Percentiles rank a stretch among this genome's conserved stretches.
These are phyloP conservation scores for Penicillium desertorum DNA, from an alignment of 495 filamentous ascomycete species.

Conservation along the genomic window DNA sequence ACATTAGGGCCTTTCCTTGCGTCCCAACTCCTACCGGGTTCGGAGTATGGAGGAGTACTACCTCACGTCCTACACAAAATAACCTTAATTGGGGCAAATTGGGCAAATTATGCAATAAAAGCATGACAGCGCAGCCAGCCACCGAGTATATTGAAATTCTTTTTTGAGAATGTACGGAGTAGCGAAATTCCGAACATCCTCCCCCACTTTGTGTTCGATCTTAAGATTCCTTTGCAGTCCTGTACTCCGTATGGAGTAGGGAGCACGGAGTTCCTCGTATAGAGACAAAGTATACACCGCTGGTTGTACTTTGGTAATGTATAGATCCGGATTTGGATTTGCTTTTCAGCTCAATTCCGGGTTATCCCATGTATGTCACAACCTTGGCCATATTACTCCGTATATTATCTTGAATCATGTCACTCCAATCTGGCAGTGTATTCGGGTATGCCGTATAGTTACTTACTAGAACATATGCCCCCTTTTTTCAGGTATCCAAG, in stretches of 20 bases:
- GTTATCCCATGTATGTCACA: neutral
- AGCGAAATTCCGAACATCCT: neutral
- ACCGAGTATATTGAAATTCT: neutral
- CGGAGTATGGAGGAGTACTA: neutral
- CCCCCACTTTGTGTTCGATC: constrained; percentile 19
- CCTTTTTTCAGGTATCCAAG: constrained; percentile 14
- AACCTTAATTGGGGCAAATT: neutral
- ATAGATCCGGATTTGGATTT: neutral
- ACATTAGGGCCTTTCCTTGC: constrained; percentile 2
- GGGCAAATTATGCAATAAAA: neutral
- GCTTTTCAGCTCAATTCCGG: neutral
- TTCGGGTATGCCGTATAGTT: too few species aligned
- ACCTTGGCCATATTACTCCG: neutral
- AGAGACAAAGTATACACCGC: constrained; percentile 22
- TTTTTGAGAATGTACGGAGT: neutral
- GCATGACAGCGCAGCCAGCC: constrained; percentile 10
- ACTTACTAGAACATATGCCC: constrained; percentile 2
- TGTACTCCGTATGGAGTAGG: too few species aligned
- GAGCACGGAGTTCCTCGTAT: neutral
- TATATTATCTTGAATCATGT: neutral
- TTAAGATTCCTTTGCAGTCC: constrained; percentile 10
- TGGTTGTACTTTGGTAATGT: neutral
- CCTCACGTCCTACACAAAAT: neutral
- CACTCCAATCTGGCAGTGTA: neutral
- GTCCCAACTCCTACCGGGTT: neutral